Percentiles rank a stretch among this genome's conserved stretches.
Evolutionary conservation across 306 rosid genomes (phyloP).

Genomic region (Corylus americana): DNA sequence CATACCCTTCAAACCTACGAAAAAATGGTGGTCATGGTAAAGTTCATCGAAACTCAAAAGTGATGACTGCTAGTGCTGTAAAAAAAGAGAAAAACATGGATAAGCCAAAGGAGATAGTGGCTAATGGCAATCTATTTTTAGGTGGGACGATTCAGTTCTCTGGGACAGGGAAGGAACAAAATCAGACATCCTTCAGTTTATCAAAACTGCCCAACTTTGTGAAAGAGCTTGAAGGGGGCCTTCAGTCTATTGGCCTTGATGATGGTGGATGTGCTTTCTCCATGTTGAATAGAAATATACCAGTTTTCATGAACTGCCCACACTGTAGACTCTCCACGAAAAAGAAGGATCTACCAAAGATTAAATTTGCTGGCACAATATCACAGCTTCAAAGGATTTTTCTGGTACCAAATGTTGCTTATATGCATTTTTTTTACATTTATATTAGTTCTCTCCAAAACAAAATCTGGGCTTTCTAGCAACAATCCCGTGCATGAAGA

Average conservation of each 20-base stretch:
- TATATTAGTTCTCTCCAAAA: not conserved
- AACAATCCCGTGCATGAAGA: not conserved
- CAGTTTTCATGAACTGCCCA: constrained; percentile 86
- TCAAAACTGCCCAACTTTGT: constrained; percentile 37
- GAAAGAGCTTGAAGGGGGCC: constrained; percentile 52
- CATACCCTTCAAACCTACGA: constrained; percentile 46
- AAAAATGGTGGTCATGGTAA: constrained; percentile 53
- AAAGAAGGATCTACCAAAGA: constrained; percentile 55
- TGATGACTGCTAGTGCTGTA: constrained; percentile 38
- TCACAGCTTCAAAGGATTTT: constrained; percentile 92
- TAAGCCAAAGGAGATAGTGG: constrained; percentile 49
- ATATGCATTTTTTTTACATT: constrained; percentile 26
- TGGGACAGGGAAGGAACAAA: constrained; percentile 44
- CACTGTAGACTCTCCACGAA: constrained; percentile 69
- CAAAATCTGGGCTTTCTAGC: not conserved
- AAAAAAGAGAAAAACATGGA: constrained; percentile 52
- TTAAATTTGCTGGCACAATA: constrained; percentile 70
- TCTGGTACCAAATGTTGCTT: constrained; percentile 59
- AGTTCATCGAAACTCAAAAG: constrained; percentile 51
- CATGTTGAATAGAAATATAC: constrained; percentile 72
- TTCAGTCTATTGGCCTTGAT: constrained; percentile 49
- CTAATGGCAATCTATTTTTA: constrained; percentile 43
- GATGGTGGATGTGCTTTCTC: constrained; percentile 66
- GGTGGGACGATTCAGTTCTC: constrained; percentile 38
- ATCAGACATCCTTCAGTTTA: constrained; percentile 36